Evolutionary conservation across 768 basidiomycete genomes (phyloP), one percentile per base, ranked within the genome.

Genomic region (Lentinula boryana): DNA sequence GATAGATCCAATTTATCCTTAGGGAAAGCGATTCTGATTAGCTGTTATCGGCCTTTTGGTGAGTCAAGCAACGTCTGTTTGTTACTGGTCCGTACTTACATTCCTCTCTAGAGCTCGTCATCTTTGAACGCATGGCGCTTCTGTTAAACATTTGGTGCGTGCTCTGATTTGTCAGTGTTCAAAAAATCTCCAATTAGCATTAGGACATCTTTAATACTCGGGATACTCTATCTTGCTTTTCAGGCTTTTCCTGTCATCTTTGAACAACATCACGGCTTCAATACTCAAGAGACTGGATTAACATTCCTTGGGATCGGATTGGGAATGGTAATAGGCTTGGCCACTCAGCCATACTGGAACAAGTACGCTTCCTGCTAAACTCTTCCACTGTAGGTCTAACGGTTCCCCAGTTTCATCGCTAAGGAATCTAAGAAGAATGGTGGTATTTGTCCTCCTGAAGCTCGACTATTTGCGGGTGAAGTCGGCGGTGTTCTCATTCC

Each of bases 41-140:
- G 87, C 64, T 85, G 86, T 63, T 85, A 79, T 58, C 83, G 75
- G 5, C 91, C 92, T 1, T 93, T 95, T 69, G 74, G 90, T 90
- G 68, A 56, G 87, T 31, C 21, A 43, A 27, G 7, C 32, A 15
- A 40, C 33, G 18, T 21, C 27, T 13, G 23, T 35, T 1, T 49
- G 21, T 6, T 10, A 27, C 27, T 33, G 15, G 6, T 1, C 13
- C 16, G 4, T 38, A 15, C n/a, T 33, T 10, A n/a, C 16, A 27
- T 2, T 35, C 2, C 31, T 40, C 13, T 21, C 9, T n/a, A 89
- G 88, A 85, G 68, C 74, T 91, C 4, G 72, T 90, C 3, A 46
- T 82, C 0, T 80, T 76, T 53, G 89, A 95, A 64, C 78, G 81
- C n/a, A 93, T 93, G 89, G 87, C 87, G 0, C 76, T 92, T 4